A percentile compares a stretch with the other conserved stretches of the same genome.
These are phyloP conservation scores for Dendrothele bispora DNA, from an alignment of 768 basidiomycete species.

Conservation along the genomic window DNA sequence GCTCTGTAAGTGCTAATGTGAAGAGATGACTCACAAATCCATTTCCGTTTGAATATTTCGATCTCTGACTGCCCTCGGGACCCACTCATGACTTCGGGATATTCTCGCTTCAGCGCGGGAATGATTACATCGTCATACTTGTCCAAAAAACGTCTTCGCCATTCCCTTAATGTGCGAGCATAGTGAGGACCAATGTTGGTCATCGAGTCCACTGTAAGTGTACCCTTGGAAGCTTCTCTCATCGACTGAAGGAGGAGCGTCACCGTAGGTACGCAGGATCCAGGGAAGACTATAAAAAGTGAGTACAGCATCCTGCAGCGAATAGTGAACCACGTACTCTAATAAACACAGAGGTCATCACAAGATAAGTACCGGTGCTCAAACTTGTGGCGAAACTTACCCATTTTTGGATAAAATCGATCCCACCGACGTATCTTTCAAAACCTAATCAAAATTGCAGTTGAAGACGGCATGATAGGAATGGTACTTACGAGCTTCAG, in stretches of 20 bases:
- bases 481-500: slow-evolving; percentile 68
- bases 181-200: slow-evolving; percentile 63
- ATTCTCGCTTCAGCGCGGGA: slow-evolving; percentile 58
- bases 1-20: no score
- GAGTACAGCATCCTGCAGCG: no score
- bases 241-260: slow-evolving; percentile 41
- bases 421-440: slow-evolving; percentile 52
- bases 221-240: slow-evolving; percentile 37
- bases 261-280: slow-evolving; percentile 54
- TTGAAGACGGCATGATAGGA: no score
- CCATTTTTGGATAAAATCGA: slow-evolving; percentile 83
- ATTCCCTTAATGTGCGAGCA: slow-evolving; percentile 71
- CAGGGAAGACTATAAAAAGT: slow-evolving; percentile 46
- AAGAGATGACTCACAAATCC: slow-evolving; percentile 67
- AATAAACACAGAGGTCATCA: no score
- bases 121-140: slow-evolving; percentile 59
- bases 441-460: slow-evolving; percentile 50
- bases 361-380: no score
- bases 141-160: slow-evolving; percentile 60
- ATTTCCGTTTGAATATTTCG: slow-evolving; percentile 74
- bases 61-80: slow-evolving; percentile 49
- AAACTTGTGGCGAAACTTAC: no score
- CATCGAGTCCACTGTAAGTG: slow-evolving; percentile 49
- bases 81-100: slow-evolving; percentile 53
- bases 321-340: no score